phyloP scores from a whole-genome alignment of 129 eudicot genomes.

The Arctium minus region DNA sequence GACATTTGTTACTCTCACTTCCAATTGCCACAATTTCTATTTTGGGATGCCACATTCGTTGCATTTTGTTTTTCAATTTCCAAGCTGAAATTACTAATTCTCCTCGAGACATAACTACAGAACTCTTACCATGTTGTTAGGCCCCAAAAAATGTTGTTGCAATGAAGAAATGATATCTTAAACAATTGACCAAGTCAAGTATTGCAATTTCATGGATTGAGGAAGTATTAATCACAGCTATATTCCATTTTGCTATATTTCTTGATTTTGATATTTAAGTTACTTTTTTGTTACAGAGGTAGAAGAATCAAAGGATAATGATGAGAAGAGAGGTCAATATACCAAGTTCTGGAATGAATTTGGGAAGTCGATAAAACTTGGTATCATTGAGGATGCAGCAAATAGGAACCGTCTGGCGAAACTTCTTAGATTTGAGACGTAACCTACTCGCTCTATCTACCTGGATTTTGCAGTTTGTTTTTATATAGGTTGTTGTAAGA shows the following conservation, averaged over 20 bases:
- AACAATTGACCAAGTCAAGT: background rate
- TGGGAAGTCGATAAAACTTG: constrained; percentile 94
- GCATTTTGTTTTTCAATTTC: background rate
- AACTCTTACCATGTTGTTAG: background rate
- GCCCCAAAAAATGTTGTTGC: background rate
- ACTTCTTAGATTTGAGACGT: constrained; percentile 95
- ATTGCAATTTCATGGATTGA: background rate
- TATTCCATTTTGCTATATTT: background rate
- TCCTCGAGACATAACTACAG: background rate
- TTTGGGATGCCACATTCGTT: background rate
- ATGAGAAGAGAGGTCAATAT: constrained; percentile 94
- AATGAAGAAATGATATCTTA: background rate
- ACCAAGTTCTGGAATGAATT: constrained; percentile 96
- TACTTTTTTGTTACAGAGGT: constrained; percentile 44
- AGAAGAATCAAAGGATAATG: constrained; percentile 70
- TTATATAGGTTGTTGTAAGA: background rate
- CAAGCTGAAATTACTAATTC: background rate
- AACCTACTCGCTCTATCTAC: background rate
- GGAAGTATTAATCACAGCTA: background rate
- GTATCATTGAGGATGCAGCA: constrained; percentile 89
- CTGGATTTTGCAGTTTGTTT: background rate
- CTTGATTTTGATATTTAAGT: background rate
- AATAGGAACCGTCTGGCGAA: constrained; percentile 93
- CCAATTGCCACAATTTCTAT: background rate
- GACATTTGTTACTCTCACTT: background rate